Base-by-base conservation (phyloP, 2,329 filamentous ascomycete genomes). In the Huntiella omanensis region DNA sequence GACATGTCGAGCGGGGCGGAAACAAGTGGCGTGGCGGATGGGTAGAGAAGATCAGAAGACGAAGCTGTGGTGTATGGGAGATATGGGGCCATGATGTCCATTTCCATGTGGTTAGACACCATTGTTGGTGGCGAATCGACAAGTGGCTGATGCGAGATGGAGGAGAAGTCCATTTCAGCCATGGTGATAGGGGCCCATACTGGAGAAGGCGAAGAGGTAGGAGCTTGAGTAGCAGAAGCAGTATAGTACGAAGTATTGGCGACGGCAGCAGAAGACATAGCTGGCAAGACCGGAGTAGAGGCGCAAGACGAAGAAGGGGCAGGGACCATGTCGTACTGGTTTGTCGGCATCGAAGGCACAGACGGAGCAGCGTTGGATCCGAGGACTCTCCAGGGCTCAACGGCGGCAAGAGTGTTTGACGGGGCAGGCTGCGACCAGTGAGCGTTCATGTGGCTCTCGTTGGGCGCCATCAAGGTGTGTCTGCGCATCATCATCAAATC, bases 301-400 rank as follows among this genome's bases (percentile, higher is more conserved):
- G 43, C 38, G 19, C 38, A 35, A 15, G 46, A 16, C 16, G 48
- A 39, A 13, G 43, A 36, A 13, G 43, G 15, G 7, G 47, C 4
- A 13, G 43, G 43, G 3, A 42, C 33, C 7, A 50, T 44, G n/a
- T 47, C 48, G 28, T 36, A 45, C 33, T 82, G 79, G 36, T 81
- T 76, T 45, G 83, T 75, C 22, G 22, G 6, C 22, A 28, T 28
- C 22, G 22, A 10, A 28, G 22, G 22, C 22, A 28, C 22, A 7
- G 22, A 28, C 22, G 22, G 22, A 60, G 78, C 84, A 44, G 86
- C 83, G 57, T 84, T 94, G 46, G 88, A 95, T 40, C 87, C 83
- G 47, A 95, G 69, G 54, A 95, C 77, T 61, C 81, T 85, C 88
- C 88, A 96, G 48, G 83, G 72, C 51, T 96, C 86, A 50, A 93